These are phyloP conservation scores for Wallacemonas sp. DNA, from an alignment of 208 protist species.

Conservation along the genomic window DNA sequence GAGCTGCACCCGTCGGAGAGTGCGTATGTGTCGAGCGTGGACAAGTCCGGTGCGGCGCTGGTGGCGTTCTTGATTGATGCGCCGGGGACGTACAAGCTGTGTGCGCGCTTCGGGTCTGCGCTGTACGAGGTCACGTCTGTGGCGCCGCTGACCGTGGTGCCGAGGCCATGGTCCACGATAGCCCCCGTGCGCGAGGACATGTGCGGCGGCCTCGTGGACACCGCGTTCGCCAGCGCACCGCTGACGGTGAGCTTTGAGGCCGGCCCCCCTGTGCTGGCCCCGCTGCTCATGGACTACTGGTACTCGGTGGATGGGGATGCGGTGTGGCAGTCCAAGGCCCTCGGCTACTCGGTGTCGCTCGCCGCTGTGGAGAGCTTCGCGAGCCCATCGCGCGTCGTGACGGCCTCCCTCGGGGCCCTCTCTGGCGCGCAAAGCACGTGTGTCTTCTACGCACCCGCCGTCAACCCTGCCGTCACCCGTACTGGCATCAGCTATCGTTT, in stretches of 20 bases:
- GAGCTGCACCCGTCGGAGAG: neutral
- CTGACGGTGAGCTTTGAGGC: constrained; percentile 13
- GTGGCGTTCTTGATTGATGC: constrained; percentile 38
- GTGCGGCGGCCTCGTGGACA: constrained; percentile 28
- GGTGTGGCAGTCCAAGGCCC: constrained; percentile 11
- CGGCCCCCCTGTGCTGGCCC: neutral
- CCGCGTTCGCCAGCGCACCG: neutral
- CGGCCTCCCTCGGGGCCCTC: constrained; percentile 24
- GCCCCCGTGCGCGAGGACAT: constrained; percentile 4
- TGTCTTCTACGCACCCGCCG: constrained; percentile 50
- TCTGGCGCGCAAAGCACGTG: constrained; percentile 32
- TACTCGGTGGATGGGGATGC: constrained; percentile 16
- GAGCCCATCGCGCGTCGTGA: constrained; percentile 29
- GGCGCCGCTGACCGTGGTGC: constrained; percentile 13
- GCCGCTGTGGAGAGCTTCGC: constrained; percentile 12
- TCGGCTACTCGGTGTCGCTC: constrained; percentile 17
- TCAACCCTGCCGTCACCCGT: neutral
- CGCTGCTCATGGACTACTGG: constrained; percentile 21
- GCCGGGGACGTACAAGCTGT: constrained; percentile 56
- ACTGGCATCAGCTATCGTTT: constrained; percentile 25
- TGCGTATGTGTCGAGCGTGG: constrained; percentile 2
- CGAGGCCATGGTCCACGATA: constrained; percentile 8
- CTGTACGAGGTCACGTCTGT: constrained; percentile 48
- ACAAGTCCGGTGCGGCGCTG: neutral
- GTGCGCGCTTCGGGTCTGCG: constrained; percentile 29